phyloP scores from a whole-genome alignment of 768 basidiomycete species.

The Mrakia gelida region DNA sequence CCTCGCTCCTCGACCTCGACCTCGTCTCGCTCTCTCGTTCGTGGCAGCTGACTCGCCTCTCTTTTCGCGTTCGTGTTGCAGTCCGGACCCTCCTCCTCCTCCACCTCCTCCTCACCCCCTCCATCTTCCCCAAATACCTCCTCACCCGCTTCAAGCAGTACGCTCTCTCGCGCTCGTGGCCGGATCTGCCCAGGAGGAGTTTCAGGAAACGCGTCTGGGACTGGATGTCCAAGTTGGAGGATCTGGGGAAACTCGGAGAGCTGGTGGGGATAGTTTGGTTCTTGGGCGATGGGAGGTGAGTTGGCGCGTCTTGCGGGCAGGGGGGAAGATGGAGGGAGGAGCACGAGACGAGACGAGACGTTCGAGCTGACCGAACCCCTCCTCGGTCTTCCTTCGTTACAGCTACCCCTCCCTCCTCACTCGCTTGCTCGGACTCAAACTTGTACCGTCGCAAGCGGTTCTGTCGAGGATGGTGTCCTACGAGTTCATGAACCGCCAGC shows the following conservation, averaged over 20 bases:
- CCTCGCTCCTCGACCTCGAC: too few relatives aligned
- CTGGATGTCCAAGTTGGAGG: slow-evolving; percentile 61
- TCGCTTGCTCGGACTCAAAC: slow-evolving; percentile 66
- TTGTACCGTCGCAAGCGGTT: slow-evolving; percentile 65
- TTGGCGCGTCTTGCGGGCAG: slow-evolving; percentile 23
- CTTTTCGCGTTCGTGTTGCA: slow-evolving; percentile 15
- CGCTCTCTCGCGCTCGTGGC: slow-evolving; percentile 82
- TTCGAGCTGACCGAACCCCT: not conserved
- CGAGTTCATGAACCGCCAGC: slow-evolving; percentile 98
- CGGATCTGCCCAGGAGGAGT: slow-evolving; percentile 79
- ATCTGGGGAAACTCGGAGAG: slow-evolving; percentile 58
- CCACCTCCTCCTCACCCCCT: slow-evolving; percentile 60
- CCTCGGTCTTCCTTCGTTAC: not conserved
- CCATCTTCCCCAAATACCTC: slow-evolving; percentile 71
- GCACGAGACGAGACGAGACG: not conserved
- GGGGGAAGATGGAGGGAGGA: not conserved
- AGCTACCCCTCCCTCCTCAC: slow-evolving; percentile 85
- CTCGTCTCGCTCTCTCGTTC: slow-evolving; percentile 27
- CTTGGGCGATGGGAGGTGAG: slow-evolving; percentile 78
- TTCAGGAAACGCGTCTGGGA: slow-evolving; percentile 69
- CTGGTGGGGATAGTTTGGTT: slow-evolving; percentile 77
- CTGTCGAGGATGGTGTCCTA: slow-evolving; percentile 84
- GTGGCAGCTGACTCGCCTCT: slow-evolving; percentile 31
- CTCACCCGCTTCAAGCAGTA: slow-evolving; percentile 67
- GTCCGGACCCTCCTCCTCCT: slow-evolving; percentile 38